Conservation (phyloP, 225 moss, liverwort and hornwort species). For the Asterella californica region DNA sequence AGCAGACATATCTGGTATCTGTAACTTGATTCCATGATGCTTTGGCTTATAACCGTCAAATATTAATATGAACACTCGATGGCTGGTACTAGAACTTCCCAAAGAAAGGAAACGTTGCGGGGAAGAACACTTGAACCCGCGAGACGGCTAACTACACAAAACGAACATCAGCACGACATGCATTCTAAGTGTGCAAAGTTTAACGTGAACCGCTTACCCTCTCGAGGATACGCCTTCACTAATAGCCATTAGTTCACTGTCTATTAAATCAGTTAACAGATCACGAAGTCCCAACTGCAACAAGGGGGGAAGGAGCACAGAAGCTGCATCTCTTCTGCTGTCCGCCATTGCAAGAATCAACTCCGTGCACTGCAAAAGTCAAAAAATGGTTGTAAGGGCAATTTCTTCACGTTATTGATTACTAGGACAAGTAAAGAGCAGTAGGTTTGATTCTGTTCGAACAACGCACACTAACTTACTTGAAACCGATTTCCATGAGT, state of each 20-base stretch:
- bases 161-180: neutral
- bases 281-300: conserved; percentile 69
- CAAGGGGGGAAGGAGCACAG: conserved; percentile 61
- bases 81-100: neutral
- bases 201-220: conserved; percentile 44
- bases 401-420: neutral
- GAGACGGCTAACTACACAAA: neutral
- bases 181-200: neutral
- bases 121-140: neutral
- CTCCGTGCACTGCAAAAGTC: conserved; percentile 62
- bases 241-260: conserved; percentile 61
- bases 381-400: neutral
- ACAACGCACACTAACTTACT: neutral
- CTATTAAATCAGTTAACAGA: conserved; percentile 69
- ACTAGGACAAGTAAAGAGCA: neutral
- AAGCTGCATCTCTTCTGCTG: conserved; percentile 65
- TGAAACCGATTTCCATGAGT: neutral
- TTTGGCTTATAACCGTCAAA: too few relatives aligned
- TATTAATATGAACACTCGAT: too few relatives aligned
- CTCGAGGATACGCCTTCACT: conserved; percentile 59
- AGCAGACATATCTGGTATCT: too few relatives aligned
- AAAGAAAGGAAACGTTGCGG: neutral
- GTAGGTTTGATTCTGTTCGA: neutral
- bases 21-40: too few relatives aligned
- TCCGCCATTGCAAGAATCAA: conserved; percentile 90